Base-by-base conservation (phyloP, 1,284 basidiomycete species). In the Ustilago trichophora region DNA sequence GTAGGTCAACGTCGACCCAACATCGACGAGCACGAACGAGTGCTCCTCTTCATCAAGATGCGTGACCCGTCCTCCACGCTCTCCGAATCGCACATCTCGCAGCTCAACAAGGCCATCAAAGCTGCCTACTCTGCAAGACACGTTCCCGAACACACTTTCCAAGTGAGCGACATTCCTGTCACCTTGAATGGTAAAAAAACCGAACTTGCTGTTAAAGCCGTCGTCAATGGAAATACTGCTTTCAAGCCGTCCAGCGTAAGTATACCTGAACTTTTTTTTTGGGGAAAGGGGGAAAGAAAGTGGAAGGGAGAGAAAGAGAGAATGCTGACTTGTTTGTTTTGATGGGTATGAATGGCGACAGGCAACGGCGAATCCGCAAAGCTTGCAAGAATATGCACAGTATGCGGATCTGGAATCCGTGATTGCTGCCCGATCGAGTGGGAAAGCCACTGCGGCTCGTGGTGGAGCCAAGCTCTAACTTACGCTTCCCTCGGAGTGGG, bases 41-140 rank as follows among this genome's bases (percentile, higher is more conserved):
- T 81, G 1, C 44, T 80, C 10, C 69, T 81, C 11, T 80, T 80
- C 44, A 53, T 80, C 67, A 75, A 77, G 47, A 72, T 74, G 42
- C 58, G 63, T 25, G 57, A 69, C n/a, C 62, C 70, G 16, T 7
- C 15, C 1, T 50, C 52, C 13, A 47, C 50, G 1, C 52, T 80
- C 3, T 13, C 33, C 0, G 24, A 40, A 1, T 32, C 47, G 13
- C 65, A 77, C 11, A 68, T 74, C 8, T 40, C 21, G 11, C 38
- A 64, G 29, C 57, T 81, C 40, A 77, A 77, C 50, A 53, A 42
- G 15, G 62, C 73, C 1, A 76, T 81, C 46, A 65, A 68, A 7
- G 21, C 45, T 11, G 72, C 55, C 6, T 73, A 78, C 15, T 71
- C 66, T 5, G 53, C 77, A 16, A 50, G 77, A 22, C 80, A 81